These are phyloP conservation scores for Pseudohalonectria lignicola DNA, from an alignment of 2,329 filamentous ascomycete genomes.

Conservation along the genomic window DNA sequence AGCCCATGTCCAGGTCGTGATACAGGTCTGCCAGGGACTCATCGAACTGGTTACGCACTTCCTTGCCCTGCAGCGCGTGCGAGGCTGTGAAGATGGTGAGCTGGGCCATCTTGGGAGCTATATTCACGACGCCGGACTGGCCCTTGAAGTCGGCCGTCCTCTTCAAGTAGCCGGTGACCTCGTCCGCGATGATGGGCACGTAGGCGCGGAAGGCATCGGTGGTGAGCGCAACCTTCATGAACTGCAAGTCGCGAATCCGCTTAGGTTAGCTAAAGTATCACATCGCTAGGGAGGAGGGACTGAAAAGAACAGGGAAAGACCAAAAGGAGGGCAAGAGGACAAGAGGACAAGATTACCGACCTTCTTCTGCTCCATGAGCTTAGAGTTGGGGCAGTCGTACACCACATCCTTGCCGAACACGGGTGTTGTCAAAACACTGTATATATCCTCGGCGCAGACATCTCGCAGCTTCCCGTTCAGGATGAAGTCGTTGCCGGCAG, in stretches of 20 bases:
- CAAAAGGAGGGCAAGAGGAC: no score
- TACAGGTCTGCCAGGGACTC: slow-evolving; percentile 65
- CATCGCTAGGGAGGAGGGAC: background rate
- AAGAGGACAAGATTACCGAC: no score
- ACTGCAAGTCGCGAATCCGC: slow-evolving; percentile 29
- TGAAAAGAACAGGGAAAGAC: no score
- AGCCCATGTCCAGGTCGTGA: slow-evolving; percentile 72
- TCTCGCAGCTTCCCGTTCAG: slow-evolving; percentile 42
- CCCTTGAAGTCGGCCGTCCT: slow-evolving; percentile 44
- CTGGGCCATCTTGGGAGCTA: slow-evolving; percentile 58
- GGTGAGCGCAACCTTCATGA: slow-evolving; percentile 62
- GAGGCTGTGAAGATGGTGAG: slow-evolving; percentile 76
- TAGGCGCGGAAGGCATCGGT: slow-evolving; percentile 52
- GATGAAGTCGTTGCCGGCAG: slow-evolving; percentile 43
- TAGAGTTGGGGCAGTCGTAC: slow-evolving; percentile 75
- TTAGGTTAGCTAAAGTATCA: slow-evolving; percentile 3
- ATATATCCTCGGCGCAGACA: slow-evolving; percentile 43
- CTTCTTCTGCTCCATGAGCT: slow-evolving; percentile 86
- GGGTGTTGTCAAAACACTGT: slow-evolving; percentile 36
- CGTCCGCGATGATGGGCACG: slow-evolving; percentile 60
- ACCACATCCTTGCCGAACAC: slow-evolving; percentile 69
- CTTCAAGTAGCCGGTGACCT: slow-evolving; percentile 56
- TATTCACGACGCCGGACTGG: slow-evolving; percentile 48
- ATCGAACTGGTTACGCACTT: slow-evolving; percentile 61
- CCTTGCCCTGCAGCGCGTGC: slow-evolving; percentile 62